Conservation (phyloP, 805 yeast genomes). For the Ascoidea asiatica region DNA sequence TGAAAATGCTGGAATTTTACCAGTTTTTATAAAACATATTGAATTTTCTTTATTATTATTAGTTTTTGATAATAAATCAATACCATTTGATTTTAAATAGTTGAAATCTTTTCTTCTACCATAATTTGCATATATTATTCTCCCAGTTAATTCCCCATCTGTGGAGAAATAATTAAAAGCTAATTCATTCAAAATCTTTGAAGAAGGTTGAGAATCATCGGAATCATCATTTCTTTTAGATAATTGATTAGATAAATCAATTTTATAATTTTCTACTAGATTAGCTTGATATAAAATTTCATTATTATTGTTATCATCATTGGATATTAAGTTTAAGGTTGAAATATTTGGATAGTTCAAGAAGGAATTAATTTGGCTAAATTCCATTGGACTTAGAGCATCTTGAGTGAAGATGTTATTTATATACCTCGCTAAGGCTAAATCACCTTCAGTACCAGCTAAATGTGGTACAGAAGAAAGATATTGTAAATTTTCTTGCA, state of each 20-base stretch:
- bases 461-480: conserved; percentile 72
- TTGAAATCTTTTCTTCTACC: conserved; percentile 49
- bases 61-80: conserved; percentile 25
- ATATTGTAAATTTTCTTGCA: conserved; percentile 59
- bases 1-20: conserved; percentile 32
- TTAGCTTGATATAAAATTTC: conserved; percentile 20
- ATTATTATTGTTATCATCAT: conserved; percentile 19
- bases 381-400: conserved; percentile 38
- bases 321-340: conserved; percentile 16
- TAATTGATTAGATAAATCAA: background rate
- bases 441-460: conserved; percentile 82
- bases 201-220: conserved; percentile 13
- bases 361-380: conserved; percentile 37
- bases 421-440: conserved; percentile 55
- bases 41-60: too few species aligned
- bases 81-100: conserved; percentile 20
- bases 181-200: conserved; percentile 13
- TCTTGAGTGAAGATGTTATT: conserved; percentile 42
- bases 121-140: conserved; percentile 47
- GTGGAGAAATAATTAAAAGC: conserved; percentile 63
- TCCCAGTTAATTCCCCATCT: conserved; percentile 40
- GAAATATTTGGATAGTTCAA: conserved; percentile 50
- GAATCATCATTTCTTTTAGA: conserved; percentile 11
- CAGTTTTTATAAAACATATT: conserved; percentile 51
- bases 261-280: conserved; percentile 17